Percentiles rank a stretch among this genome's conserved stretches.
Evolutionary conservation across 352 stramenopile species (phyloP).

Genomic region (Phytophthora nicotianae): DNA sequence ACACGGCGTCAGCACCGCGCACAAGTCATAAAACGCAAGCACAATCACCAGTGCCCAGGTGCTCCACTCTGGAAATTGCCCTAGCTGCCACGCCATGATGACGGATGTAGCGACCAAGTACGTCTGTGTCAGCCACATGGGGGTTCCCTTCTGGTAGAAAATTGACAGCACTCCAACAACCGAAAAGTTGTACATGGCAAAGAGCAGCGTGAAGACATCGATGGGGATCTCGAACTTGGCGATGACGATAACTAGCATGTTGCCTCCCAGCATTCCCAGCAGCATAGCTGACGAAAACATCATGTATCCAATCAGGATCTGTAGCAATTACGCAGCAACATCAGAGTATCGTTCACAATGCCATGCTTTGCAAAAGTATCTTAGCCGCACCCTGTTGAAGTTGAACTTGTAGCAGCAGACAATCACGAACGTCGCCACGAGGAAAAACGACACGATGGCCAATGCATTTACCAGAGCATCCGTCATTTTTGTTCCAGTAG

Average conservation of each 20-base stretch:
- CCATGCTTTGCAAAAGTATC: not conserved
- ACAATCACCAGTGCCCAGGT: conserved; percentile 93
- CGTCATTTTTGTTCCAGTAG: conserved; percentile 68
- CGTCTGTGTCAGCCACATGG: conserved; percentile 89
- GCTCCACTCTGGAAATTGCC: conserved; percentile 95
- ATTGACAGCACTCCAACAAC: conserved; percentile 90
- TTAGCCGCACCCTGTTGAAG: conserved; percentile 65
- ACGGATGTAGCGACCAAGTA: conserved; percentile 97
- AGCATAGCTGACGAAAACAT: conserved; percentile 91
- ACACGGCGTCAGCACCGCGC: conserved; percentile 98
- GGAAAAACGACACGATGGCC: conserved; percentile 90
- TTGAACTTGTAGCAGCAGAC: conserved; percentile 93
- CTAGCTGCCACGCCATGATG: conserved; percentile 98
- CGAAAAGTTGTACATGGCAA: conserved; percentile 93
- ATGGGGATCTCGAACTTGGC: conserved; percentile 65
- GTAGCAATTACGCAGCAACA: conserved; percentile 7
- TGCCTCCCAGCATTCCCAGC: conserved; percentile 83
- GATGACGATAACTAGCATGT: conserved; percentile 80
- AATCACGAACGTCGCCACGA: conserved; percentile 90
- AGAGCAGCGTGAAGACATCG: conserved; percentile 66
- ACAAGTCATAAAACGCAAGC: conserved; percentile 99
- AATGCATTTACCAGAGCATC: conserved; percentile 88
- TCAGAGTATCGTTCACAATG: conserved; percentile 4
- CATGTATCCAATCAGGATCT: conserved; percentile 89
- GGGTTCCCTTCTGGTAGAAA: conserved; percentile 89